phyloP scores from a whole-genome alignment of 805 yeast genomes.

The Isabelozyma rhagii region DNA sequence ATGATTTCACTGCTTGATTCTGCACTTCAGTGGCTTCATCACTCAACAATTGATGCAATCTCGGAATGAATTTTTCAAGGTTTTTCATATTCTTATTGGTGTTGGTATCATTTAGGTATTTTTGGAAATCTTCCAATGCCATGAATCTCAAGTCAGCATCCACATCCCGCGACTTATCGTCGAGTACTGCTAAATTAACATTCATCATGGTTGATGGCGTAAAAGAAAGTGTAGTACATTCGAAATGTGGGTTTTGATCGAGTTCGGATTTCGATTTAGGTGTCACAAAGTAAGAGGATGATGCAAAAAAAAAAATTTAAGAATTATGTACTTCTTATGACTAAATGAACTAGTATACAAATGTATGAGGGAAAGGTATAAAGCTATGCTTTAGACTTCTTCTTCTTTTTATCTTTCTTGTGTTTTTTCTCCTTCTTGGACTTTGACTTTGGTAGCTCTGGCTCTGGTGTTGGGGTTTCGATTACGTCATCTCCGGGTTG shows the following conservation, averaged over 20 bases:
- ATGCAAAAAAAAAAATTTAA: slow-evolving; percentile 3
- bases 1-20: slow-evolving; percentile 65
- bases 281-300: neutral
- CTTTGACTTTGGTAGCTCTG: slow-evolving; percentile 1
- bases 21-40: slow-evolving; percentile 74
- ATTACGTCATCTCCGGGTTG: slow-evolving; percentile 7
- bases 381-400: slow-evolving; percentile 9
- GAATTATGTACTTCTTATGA: neutral
- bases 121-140: slow-evolving; percentile 75
- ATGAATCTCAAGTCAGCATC: slow-evolving; percentile 83
- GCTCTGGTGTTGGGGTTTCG: neutral
- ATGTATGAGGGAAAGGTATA: neutral
- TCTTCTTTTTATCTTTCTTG: slow-evolving; percentile 7
- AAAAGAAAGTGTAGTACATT: neutral
- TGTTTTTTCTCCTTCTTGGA: slow-evolving; percentile 6
- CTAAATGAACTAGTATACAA: neutral
- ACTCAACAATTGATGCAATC: slow-evolving; percentile 43
- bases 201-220: slow-evolving; percentile 1
- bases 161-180: slow-evolving; percentile 53
- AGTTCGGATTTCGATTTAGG: neutral
- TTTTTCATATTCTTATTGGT: slow-evolving; percentile 19
- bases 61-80: slow-evolving; percentile 34
- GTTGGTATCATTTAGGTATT: slow-evolving; percentile 28
- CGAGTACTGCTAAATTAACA: slow-evolving; percentile 26
- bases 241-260: neutral